phyloP scores from a whole-genome alignment of 2,329 filamentous ascomycete genomes.

The Botrytis cinerea region DNA sequence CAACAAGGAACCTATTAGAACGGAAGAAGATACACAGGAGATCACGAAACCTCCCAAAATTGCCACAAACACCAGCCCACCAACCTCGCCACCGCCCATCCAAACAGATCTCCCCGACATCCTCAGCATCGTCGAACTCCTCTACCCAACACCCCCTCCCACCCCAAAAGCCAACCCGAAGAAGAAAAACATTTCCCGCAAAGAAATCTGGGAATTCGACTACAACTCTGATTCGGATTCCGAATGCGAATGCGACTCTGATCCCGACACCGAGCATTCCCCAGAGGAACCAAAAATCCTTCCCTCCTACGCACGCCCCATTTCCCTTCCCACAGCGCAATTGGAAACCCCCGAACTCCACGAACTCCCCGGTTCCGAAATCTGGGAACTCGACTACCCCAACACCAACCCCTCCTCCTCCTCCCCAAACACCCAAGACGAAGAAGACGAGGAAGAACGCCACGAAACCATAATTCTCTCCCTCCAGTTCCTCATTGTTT shows the following conservation, averaged over 20 bases:
- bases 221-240: neutral
- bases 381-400: neutral
- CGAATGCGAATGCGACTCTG: neutral
- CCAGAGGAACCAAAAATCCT: too few species aligned
- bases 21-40: fast-evolving
- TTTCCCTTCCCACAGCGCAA: too few species aligned
- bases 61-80: neutral
- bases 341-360: neutral
- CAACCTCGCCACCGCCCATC: too few species aligned
- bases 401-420: neutral
- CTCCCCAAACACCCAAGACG: too few species aligned
- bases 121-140: neutral
- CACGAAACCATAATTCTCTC: neutral
- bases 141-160: neutral
- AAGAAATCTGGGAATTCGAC: slow-evolving; percentile 15
- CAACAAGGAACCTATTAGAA: neutral
- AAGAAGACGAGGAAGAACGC: neutral
- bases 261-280: neutral
- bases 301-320: neutral
- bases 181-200: neutral
- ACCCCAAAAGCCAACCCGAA: neutral
- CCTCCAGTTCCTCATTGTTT: neutral
- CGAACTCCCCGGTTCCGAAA: neutral
- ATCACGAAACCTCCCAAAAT: fast-evolving
- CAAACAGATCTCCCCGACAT: neutral